Evolutionary conservation across 345 rosid species (phyloP), one percentile per base, ranked within the genome.

Genomic region (Salix dunnii): DNA sequence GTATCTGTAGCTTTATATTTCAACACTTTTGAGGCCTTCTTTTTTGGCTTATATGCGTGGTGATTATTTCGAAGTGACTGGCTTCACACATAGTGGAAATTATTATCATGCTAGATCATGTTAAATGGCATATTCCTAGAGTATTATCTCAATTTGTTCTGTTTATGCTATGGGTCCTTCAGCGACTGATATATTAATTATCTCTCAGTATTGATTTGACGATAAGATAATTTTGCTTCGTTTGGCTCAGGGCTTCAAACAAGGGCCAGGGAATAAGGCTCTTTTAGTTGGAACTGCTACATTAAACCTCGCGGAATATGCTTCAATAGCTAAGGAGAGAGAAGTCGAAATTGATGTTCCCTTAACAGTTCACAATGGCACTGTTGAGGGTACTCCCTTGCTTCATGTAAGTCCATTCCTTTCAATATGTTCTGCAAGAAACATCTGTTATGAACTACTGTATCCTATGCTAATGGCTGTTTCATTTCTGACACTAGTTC

Each of bases 241-340:
- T 7, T 60, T 81, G 28, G 30, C 78, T 40, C 70, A 88, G 93
- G 85, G 85, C 43, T 67, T 84, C 76, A 81, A 78, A 68, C 90
- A 84, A 78, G 90, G 88, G 71, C 81, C 81, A 23, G 88, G 84
- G 84, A 83, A 51, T 77, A 91, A 85, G 82, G 83, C 82, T 66
- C 81, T 87, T 35, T 66, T 86, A 30, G 78, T 90, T 78, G 97
- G 97, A 77, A 81, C 88, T 11, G 87, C 88, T 5, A 74, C 74
- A 0, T 58, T 92, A 78, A 91, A 94, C 78, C 86, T 94, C 5
- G 91, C 94, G 18, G 94, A 94, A 48, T 91, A 82, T 76, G 94
- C 90, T 25, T 78, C 89, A 77, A 68, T 73, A 6, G 82, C 86
- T 36, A 88, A 82, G 72, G 80, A 89, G 77, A 82, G 82, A 73